These are phyloP conservation scores for Globisporangium heterothallicum DNA, from an alignment of 352 stramenopile species.

Conservation along the genomic window DNA sequence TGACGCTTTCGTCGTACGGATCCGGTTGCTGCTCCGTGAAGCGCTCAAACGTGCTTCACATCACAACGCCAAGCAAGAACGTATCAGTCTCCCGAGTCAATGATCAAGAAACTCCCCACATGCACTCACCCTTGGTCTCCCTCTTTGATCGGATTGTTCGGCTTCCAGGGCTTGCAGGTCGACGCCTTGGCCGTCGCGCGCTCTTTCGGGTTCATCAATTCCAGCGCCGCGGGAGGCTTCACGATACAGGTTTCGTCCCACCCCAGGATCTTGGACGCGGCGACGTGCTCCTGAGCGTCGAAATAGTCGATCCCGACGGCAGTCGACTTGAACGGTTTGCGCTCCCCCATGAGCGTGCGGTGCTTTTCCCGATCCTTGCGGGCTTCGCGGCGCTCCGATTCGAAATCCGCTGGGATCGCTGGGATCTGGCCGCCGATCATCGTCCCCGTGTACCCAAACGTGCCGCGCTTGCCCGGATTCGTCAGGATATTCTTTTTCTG, in stretches of 20 bases:
- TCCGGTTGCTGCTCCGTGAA: constrained; percentile 61
- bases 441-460: constrained; percentile 67
- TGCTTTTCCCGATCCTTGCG: constrained; percentile 37
- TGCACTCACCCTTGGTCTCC: constrained; percentile 41
- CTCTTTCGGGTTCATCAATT: constrained; percentile 75
- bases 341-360: constrained; percentile 48
- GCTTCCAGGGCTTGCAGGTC: constrained; percentile 64
- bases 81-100: too few species aligned
- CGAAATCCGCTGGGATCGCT: constrained; percentile 55
- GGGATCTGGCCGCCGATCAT: constrained; percentile 50
- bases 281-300: constrained; percentile 67
- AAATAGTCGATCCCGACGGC: constrained; percentile 63
- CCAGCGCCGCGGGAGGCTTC: constrained; percentile 42
- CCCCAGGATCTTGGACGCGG: constrained; percentile 45
- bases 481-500: constrained; percentile 67
- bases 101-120: too few species aligned
- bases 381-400: constrained; percentile 33
- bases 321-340: constrained; percentile 73
- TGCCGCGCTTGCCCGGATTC: constrained; percentile 54
- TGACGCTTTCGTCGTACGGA: constrained; percentile 66
- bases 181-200: constrained; percentile 39
- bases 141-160: constrained; percentile 58
- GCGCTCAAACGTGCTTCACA: constrained; percentile 49
- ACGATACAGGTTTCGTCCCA: constrained; percentile 70
- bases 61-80: neutral